Conservation (phyloP, 2,329 filamentous ascomycete species). For the Aureobasidium sp. region DNA sequence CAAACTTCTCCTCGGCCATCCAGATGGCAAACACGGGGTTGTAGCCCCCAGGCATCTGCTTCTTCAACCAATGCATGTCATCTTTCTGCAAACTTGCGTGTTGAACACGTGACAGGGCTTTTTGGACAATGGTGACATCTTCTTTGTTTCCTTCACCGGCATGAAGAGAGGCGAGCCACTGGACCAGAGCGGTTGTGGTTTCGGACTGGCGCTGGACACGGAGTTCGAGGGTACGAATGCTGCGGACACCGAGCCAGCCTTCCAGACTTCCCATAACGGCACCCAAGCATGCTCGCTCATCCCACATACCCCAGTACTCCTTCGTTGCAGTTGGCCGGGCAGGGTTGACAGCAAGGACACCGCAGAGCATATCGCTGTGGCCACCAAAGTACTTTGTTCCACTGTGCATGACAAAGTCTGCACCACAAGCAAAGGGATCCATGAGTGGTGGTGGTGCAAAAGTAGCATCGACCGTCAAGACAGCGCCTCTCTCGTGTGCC, state of each 20-base stretch:
- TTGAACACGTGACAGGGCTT: slow-evolving; percentile 51
- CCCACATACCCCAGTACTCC: slow-evolving; percentile 44
- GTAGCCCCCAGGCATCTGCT: slow-evolving; percentile 87
- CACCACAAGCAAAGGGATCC: slow-evolving; percentile 73
- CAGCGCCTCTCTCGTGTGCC: slow-evolving; percentile 64
- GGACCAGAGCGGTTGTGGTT: slow-evolving; percentile 60
- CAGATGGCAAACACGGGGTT: slow-evolving; percentile 78
- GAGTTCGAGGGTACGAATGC: slow-evolving; percentile 75
- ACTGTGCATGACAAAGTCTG: slow-evolving; percentile 82
- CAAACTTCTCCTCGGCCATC: slow-evolving; percentile 51
- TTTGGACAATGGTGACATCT: slow-evolving; percentile 39
- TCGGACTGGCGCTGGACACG: slow-evolving; percentile 68
- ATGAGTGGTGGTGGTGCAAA: slow-evolving; percentile 86
- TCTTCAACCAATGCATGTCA: slow-evolving; percentile 60
- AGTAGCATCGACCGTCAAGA: slow-evolving; percentile 77
- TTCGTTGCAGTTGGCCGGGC: slow-evolving; percentile 41
- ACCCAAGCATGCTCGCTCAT: slow-evolving; percentile 69
- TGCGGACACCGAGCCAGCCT: slow-evolving; percentile 83
- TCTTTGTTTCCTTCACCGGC: slow-evolving; percentile 28
- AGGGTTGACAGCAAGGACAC: slow-evolving; percentile 60
- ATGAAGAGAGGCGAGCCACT: slow-evolving; percentile 56
- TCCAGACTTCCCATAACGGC: slow-evolving; percentile 82
- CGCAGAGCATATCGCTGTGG: slow-evolving; percentile 87
- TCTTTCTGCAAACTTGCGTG: slow-evolving; percentile 75
- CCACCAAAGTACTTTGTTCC: slow-evolving; percentile 96